phyloP scores from a whole-genome alignment of 1,139 yeast genomes.

The Arxiozyma heterogenica region DNA sequence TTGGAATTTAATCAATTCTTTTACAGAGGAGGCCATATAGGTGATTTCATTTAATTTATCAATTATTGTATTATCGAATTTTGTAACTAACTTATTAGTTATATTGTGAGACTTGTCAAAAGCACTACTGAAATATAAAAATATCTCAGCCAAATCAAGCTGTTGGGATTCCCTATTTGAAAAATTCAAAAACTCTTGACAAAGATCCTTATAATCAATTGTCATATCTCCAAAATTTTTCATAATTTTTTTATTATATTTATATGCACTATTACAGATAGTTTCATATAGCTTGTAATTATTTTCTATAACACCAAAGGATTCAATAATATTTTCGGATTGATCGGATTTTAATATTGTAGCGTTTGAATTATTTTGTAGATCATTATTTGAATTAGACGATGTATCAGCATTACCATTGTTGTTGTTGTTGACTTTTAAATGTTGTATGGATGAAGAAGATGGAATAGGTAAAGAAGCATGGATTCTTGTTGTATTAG shows the following conservation, averaged over 20 bases:
- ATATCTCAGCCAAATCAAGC: slow-evolving; percentile 32
- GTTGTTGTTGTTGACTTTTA: slow-evolving; percentile 11
- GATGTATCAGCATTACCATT: neutral
- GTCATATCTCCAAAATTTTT: slow-evolving; percentile 56
- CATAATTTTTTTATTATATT: slow-evolving; percentile 56
- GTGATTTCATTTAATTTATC: slow-evolving; percentile 83
- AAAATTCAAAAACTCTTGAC: slow-evolving; percentile 35
- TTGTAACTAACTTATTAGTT: slow-evolving; percentile 58
- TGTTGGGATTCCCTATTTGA: slow-evolving; percentile 56
- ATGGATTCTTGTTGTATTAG: slow-evolving; percentile 48
- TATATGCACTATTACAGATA: slow-evolving; percentile 51
- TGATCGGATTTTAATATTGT: neutral
- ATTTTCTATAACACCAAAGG: slow-evolving; percentile 28
- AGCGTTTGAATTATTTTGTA: neutral
- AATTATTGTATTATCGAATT: slow-evolving; percentile 61
- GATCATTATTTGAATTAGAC: neutral
- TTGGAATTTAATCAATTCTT: slow-evolving; percentile 61
- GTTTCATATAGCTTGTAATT: slow-evolving; percentile 49
- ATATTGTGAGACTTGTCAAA: slow-evolving; percentile 65
- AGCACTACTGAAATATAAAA: slow-evolving; percentile 74
- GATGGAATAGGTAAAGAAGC: slow-evolving; percentile 56
- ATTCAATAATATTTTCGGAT: slow-evolving; percentile 7
- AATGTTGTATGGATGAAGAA: slow-evolving; percentile 30
- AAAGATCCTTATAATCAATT: slow-evolving; percentile 30
- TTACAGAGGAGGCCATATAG: slow-evolving; percentile 60